Percentiles rank a stretch among this genome's conserved stretches.
Evolutionary conservation across 257 asterid genomes (phyloP).

Genomic region (Fraxinus cuspidata): DNA sequence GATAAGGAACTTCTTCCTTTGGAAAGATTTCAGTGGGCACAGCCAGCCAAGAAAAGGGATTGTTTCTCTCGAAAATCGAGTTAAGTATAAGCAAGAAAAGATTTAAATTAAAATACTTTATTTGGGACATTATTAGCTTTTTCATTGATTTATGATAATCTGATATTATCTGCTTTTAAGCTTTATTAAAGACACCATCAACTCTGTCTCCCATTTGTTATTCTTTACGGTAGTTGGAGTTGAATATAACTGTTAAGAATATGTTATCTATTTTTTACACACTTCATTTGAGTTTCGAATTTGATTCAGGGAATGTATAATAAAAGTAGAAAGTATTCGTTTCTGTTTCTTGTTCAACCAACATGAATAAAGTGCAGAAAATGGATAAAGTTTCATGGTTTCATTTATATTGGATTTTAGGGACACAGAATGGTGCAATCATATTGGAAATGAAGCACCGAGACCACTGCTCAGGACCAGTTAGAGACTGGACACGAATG

Average conservation of each 20-base stretch:
- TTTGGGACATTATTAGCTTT: neutral
- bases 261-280: slow-evolving; percentile 3
- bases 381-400: neutral
- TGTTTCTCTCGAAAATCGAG: slow-evolving; percentile 56
- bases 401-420: slow-evolving; percentile 32
- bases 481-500: slow-evolving; percentile 34
- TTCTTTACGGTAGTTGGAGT: slow-evolving; percentile 21
- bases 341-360: neutral
- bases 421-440: slow-evolving; percentile 62
- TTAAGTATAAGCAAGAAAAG: slow-evolving; percentile 35
- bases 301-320: neutral
- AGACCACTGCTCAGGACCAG: slow-evolving; percentile 42
- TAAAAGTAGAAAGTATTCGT: neutral
- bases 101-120: neutral
- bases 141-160: neutral
- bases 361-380: neutral
- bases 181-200: slow-evolving; percentile 4
- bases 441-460: slow-evolving; percentile 73
- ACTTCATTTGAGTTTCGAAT: neutral
- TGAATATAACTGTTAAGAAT: slow-evolving; percentile 25
- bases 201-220: neutral
- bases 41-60: slow-evolving; percentile 17
- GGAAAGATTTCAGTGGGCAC: slow-evolving; percentile 35
- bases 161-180: slow-evolving; percentile 1
- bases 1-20: slow-evolving; percentile 50